phyloP scores from a whole-genome alignment of 2,329 filamentous ascomycete genomes.

The Mycosphaerelloides madeirae region DNA sequence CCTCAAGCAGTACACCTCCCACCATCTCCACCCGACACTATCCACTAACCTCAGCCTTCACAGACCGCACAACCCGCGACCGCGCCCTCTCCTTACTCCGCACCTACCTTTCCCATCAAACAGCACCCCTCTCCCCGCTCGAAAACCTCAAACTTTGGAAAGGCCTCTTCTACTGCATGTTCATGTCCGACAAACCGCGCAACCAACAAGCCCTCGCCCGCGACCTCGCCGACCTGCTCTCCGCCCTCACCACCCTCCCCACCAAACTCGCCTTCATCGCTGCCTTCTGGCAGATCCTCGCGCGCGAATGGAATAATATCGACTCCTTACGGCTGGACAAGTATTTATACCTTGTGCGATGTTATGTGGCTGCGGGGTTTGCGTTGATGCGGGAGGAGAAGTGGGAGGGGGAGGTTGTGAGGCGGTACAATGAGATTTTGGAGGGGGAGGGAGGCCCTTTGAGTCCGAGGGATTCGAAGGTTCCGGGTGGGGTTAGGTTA shows the following conservation, averaged over 20 bases:
- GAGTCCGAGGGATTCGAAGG: conserved; percentile 48
- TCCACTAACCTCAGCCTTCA: conserved; percentile 4
- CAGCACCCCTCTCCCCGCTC: conserved; percentile 56
- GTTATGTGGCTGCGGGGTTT: conserved; percentile 70
- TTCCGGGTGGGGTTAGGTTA: conserved; percentile 78
- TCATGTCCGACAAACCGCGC: conserved; percentile 87
- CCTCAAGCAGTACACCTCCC: conserved; percentile 70
- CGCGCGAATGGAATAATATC: conserved; percentile 48
- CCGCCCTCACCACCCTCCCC: conserved; percentile 48
- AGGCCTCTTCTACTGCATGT: conserved; percentile 81
- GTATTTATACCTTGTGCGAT: conserved; percentile 77
- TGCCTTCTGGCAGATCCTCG: conserved; percentile 51
- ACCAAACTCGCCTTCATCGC: conserved; percentile 42
- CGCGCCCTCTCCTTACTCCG: conserved; percentile 66
- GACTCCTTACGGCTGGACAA: conserved; percentile 70
- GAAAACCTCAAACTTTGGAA: conserved; percentile 91
- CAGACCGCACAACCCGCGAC: conserved; percentile 27
- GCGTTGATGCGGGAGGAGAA: conserved; percentile 37
- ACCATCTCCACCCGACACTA: not conserved
- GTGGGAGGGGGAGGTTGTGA: conserved; percentile 33
- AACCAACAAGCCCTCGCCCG: conserved; percentile 78
- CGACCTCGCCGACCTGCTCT: conserved; percentile 68
- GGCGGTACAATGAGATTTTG: conserved; percentile 46
- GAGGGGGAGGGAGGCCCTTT: conserved; percentile 39
- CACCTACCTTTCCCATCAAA: conserved; percentile 66